Evolutionary conservation across 2,329 filamentous ascomycete genomes (phyloP).

Genomic region (Colletotrichum tofieldiae): DNA sequence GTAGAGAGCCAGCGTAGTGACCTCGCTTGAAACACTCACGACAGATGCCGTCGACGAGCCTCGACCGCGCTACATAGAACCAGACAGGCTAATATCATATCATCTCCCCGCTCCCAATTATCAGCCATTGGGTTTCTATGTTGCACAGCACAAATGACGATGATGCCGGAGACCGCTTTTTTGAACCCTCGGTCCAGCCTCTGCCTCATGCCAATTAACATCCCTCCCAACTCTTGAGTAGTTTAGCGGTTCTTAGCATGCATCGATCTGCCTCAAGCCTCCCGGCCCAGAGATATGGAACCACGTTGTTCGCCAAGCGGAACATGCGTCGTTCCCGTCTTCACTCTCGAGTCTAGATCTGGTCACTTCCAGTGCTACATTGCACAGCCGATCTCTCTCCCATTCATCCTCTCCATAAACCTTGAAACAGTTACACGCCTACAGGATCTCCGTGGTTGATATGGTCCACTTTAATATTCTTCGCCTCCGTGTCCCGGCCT

Average conservation of each 20-base stretch:
- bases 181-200: background rate
- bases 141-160: conserved; percentile 28
- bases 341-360: conserved; percentile 2
- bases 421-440: conserved; percentile 21
- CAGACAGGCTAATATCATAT: conserved; percentile 11
- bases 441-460: background rate
- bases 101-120: background rate
- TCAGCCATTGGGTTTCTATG: conserved; percentile 9
- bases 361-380: conserved; percentile 31
- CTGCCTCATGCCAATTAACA: background rate
- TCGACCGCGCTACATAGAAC: conserved; percentile 10
- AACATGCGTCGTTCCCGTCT: conserved; percentile 1
- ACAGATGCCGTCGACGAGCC: conserved; percentile 17
- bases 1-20: conserved; percentile 32
- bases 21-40: conserved; percentile 33
- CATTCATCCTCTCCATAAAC: background rate
- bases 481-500: conserved; percentile 9
- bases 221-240: background rate
- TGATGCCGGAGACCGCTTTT: conserved; percentile 30
- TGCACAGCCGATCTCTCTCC: conserved; percentile 17
- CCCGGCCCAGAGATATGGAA: conserved; percentile 32
- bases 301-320: conserved; percentile 33
- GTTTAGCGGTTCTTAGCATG: conserved; percentile 16
- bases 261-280: conserved; percentile 37
- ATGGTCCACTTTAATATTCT: conserved; percentile 4